These are phyloP conservation scores for Boletellus emodensis DNA, from an alignment of 768 basidiomycete species.

Conservation along the genomic window DNA sequence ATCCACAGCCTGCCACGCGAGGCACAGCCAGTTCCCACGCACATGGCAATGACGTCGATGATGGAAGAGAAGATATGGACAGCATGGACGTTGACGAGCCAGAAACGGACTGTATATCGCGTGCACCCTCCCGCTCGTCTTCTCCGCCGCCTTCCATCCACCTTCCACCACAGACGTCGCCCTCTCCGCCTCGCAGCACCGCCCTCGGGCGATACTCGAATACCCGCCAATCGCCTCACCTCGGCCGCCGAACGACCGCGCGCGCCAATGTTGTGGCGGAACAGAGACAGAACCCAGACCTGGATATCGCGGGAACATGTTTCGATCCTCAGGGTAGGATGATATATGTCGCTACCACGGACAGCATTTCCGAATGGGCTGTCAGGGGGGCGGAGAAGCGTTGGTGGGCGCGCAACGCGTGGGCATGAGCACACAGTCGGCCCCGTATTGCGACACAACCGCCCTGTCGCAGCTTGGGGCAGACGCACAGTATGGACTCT, in stretches of 20 bases:
- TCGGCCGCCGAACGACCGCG: constrained; percentile 15
- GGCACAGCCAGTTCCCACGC: constrained; percentile 8
- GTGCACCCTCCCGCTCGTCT: constrained; percentile 42
- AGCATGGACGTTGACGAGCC: constrained; percentile 49
- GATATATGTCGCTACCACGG: constrained; percentile 64
- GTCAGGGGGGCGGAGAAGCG: constrained; percentile 67
- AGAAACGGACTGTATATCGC: constrained; percentile 54
- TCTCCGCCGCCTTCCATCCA: constrained; percentile 43
- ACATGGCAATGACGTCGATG: constrained; percentile 21
- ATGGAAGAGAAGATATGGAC: constrained; percentile 35
- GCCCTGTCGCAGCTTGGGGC: neutral
- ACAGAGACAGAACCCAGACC: constrained; percentile 19
- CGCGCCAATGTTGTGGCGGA: constrained; percentile 12
- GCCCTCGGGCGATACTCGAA: constrained; percentile 18
- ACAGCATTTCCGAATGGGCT: constrained; percentile 73
- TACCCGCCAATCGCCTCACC: constrained; percentile 15
- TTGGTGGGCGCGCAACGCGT: constrained; percentile 59
- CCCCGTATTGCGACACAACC: neutral
- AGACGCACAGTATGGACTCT: constrained; percentile 1
- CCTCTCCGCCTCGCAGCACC: constrained; percentile 17
- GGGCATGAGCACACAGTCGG: constrained; percentile 31
- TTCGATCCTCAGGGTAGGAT: constrained; percentile 68
- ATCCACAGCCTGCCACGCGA: constrained; percentile 21
- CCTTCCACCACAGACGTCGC: constrained; percentile 26
- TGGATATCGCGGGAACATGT: constrained; percentile 66